A percentile compares a stretch with the other conserved stretches of the same genome.
phyloP scores from a whole-genome alignment of 257 asterid species.

The Solanum phureja region DNA sequence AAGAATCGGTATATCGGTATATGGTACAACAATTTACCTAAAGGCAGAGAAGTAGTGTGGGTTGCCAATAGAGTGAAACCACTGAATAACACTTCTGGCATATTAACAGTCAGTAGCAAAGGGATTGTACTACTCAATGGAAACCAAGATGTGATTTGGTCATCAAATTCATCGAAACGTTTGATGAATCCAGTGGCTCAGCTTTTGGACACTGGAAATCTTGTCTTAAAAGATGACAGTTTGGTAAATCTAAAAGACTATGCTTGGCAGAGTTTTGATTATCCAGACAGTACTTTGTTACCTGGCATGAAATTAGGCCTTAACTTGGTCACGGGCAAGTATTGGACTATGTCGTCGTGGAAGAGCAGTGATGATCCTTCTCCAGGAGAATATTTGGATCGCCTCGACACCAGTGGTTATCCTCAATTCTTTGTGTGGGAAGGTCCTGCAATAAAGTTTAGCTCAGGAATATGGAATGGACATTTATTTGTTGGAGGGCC shows the following conservation, averaged over 20 bases:
- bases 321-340: neutral
- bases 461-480: slow-evolving; percentile 7
- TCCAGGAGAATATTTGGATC: neutral
- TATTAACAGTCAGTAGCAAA: neutral
- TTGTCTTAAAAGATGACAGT: neutral
- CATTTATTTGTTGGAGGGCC: neutral
- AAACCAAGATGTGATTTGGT: slow-evolving; percentile 1
- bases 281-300: neutral
- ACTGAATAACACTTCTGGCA: neutral
- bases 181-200: slow-evolving; percentile 1
- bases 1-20: neutral
- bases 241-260: neutral
- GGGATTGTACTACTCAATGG: slow-evolving; percentile 5
- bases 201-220: slow-evolving; percentile 12
- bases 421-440: neutral
- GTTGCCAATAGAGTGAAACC: slow-evolving; percentile 16
- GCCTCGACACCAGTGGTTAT: neutral
- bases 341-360: neutral
- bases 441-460: neutral
- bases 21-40: neutral
- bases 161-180: neutral
- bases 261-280: slow-evolving; percentile 12
- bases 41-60: slow-evolving; percentile 7
- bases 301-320: slow-evolving; percentile 12
- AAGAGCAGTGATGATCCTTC: slow-evolving; percentile 9